Base-by-base conservation (phyloP, 1,284 basidiomycete genomes). In the Cryptococcus sp. region DNA sequence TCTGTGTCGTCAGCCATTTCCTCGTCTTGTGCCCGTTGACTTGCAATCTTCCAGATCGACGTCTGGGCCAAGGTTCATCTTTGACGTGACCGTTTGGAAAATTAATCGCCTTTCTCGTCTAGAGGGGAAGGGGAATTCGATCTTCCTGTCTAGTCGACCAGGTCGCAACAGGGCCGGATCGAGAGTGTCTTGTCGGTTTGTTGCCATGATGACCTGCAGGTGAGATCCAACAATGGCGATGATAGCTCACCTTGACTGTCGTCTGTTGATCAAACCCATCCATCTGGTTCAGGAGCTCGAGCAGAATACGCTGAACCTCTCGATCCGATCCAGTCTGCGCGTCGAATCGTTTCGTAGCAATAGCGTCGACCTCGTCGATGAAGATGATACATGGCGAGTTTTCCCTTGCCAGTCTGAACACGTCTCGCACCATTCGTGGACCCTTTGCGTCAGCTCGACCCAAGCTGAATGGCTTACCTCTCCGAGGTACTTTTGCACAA, bases 201-300 rank as follows among this genome's bases (percentile, higher is more conserved):
- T 97, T 26, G 92, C 93, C 93, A 97, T 97, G 68, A 97, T 97
- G 36, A 97, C 93, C 91, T 93, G 52, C 6, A 24, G n/a, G 16
- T 28, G 16, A 48, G 51, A 24, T 25, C 10, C 11, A 9, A 33
- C 32, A 22, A 7, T 6, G 18, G 47, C 19, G n/a, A 18, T 21
- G 19, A 19, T n/a, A 42, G 59, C 74, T 47, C 68, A 89, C 92
- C 82, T 99, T 98, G 70, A 99, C 95, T 64, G 94, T 98, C 70
- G 90, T 94, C 5, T 88, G 89, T 74, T 99, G 95, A 74, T 99
- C 95, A 75, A 99, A 99, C 57, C 95, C 95, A 66, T 99, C 95
- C 95, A 99, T 99, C 71, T 99, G 95, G 71, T 97, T 98, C 54
- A 99, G 79, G 53, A 99, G 76, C 71, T 99, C 95, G n/a, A 99